phyloP scores from a whole-genome alignment of 495 filamentous ascomycete species.

The Pyrenopolyporus hunteri region DNA sequence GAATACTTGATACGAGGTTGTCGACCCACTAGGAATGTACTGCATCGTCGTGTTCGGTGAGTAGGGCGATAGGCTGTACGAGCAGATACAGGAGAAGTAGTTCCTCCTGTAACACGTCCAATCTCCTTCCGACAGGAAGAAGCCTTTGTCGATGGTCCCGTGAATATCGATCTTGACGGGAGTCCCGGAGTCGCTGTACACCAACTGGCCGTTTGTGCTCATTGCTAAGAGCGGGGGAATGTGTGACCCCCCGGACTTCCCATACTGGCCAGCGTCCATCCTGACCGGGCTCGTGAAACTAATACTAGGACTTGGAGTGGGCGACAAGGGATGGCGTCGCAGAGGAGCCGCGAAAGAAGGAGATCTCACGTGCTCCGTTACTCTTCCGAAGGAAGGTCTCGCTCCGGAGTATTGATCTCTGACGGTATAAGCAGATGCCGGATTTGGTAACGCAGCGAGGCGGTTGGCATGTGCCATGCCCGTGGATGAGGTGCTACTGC shows the following conservation, averaged over 20 bases:
- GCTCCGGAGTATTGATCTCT: constrained; percentile 58
- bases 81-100: constrained; percentile 90
- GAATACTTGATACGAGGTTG: constrained; percentile 56
- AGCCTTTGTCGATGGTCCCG: constrained; percentile 89
- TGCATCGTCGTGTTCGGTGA: constrained; percentile 48
- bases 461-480: constrained; percentile 63
- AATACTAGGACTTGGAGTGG: constrained; percentile 51
- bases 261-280: constrained; percentile 53
- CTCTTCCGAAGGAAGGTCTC: constrained; percentile 55
- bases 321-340: constrained; percentile 59
- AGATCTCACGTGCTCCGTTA: constrained; percentile 57
- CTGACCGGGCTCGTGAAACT: constrained; percentile 53
- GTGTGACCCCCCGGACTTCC: constrained; percentile 47
- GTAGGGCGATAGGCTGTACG: constrained; percentile 67
- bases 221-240: constrained; percentile 68
- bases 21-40: constrained; percentile 45
- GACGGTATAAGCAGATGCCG: constrained; percentile 51
- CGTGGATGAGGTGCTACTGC: constrained; percentile 55
- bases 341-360: constrained; percentile 51
- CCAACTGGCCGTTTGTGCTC: constrained; percentile 61
- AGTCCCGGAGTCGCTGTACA: constrained; percentile 57
- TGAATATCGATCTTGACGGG: constrained; percentile 76
- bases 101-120: constrained; percentile 98
- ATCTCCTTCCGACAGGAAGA: constrained; percentile 82
- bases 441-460: constrained; percentile 56